phyloP scores from a whole-genome alignment of 345 rosid species.

The Camelina hispida region DNA sequence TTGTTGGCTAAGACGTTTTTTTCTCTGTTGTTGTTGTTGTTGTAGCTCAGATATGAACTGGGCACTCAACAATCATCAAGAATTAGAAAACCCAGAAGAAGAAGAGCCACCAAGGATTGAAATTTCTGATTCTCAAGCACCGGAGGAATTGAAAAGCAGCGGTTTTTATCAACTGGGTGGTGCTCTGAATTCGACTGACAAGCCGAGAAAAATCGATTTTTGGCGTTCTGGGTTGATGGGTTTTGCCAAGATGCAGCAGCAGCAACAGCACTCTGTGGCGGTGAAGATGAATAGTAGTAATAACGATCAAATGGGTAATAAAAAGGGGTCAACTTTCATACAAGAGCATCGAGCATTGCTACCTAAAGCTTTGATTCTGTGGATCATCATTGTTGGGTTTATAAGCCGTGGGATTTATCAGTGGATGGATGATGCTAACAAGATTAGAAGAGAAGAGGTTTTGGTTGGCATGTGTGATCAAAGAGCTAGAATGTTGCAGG shows the following conservation, averaged over 20 bases:
- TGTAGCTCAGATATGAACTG: conserved; percentile 62
- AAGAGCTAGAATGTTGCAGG: conserved; percentile 96
- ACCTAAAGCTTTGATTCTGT: conserved; percentile 61
- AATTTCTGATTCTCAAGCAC: conserved; percentile 7
- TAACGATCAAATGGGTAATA: conserved; percentile 59
- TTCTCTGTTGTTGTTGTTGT: conserved; percentile 28
- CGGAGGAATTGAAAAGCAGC: conserved; percentile 10
- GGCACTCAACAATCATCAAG: conserved; percentile 44
- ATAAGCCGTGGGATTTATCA: conserved; percentile 55
- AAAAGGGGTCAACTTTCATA: conserved; percentile 71
- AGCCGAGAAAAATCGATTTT: conserved; percentile 33
- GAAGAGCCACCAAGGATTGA: conserved; percentile 2
- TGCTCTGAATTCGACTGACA: conserved; percentile 5
- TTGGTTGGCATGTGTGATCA: conserved; percentile 93
- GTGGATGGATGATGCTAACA: conserved; percentile 64
- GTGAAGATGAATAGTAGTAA: conserved; percentile 50
- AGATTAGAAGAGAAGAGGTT: conserved; percentile 75
- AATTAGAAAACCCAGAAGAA: conserved; percentile 36
- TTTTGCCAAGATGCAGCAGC: conserved; percentile 57
- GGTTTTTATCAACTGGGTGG: conserved; percentile 29
- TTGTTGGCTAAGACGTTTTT: conserved; percentile 7
- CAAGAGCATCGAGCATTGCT: conserved; percentile 73
- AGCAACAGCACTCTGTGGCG: conserved; percentile 59
- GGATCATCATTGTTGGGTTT: conserved; percentile 57
- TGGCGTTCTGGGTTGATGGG: conserved; percentile 59